Conservation (phyloP, 2,329 filamentous ascomycete genomes). For the Aspergillus udagawae region DNA sequence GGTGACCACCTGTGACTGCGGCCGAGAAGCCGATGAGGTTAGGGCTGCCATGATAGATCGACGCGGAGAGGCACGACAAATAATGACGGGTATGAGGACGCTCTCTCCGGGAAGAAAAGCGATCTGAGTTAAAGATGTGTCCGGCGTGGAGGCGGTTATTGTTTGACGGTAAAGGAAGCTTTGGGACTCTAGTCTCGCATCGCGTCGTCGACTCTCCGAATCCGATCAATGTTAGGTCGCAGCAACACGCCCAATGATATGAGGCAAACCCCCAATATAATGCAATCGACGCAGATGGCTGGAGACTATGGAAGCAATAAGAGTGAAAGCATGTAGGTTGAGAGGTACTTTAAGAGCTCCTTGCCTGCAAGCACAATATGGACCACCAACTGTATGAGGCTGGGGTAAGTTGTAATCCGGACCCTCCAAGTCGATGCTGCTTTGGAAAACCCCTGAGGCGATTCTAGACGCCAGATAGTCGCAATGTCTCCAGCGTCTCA, state of each 20-base stretch:
- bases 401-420: not conserved
- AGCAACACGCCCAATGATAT: conserved; percentile 2
- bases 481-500: not conserved
- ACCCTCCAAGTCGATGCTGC: conserved; percentile 1
- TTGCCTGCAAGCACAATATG: conserved; percentile 18
- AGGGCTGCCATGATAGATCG: conserved; percentile 30
- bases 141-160: conserved; percentile 12
- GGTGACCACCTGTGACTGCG: conserved; percentile 24
- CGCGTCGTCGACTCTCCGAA: conserved; percentile 24
- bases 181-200: conserved; percentile 32
- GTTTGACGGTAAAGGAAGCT: conserved; percentile 20
- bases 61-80: not conserved
- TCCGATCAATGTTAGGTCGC: not conserved
- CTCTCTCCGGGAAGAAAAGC: not conserved
- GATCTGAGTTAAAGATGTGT: conserved; percentile 16
- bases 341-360: conserved; percentile 15
- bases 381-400: conserved; percentile 1
- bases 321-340: conserved; percentile 12
- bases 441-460: conserved; percentile 32
- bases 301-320: not conserved
- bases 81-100: not conserved
- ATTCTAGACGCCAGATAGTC: conserved; percentile 31
- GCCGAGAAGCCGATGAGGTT: conserved; percentile 33
- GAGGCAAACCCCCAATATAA: conserved; percentile 1
- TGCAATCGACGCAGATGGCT: not conserved